Base-by-base conservation (phyloP, 306 rosid species). In the Trifolium repens region DNA sequence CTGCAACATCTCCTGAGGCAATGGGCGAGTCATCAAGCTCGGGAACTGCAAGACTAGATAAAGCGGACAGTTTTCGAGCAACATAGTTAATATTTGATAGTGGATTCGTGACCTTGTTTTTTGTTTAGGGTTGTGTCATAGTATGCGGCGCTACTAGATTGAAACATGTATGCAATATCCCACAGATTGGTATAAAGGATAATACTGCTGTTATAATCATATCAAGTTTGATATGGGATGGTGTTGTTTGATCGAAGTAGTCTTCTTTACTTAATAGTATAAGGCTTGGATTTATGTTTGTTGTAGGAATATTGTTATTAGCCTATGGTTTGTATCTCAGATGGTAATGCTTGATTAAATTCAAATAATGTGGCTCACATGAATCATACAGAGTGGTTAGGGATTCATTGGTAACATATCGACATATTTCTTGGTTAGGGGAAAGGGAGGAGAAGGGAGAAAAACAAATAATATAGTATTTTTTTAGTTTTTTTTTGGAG, bases 11-110 rank as follows among this genome's bases (percentile, higher is more conserved):
- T 74, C 97, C 97, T 9, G 99, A 92, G 82, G 89, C 88, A 75
- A 90, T 94, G 96, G 97, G 93, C 0, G 97, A 91, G 78, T 94
- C 97, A 19, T 94, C 99, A 10, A 90, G 97, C 86, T 87, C 97
- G 1, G 96, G 99, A 71, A 92, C 96, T 27, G 89, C 92, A 66
- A 87, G 93, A 77, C 91, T 86, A 34, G 97, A 89, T 58, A 90
- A 90, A 64, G 72, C 81, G 5, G 98, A 89, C 76, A 94, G 90
- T 81, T 91, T 88, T 46, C 85, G 90, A n/a, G 82, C 77, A 1
- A 61, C 80, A 8, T 90, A 85, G 85, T 59, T 83, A 26, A 74
- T 9, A 37, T 63, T 54, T 42, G 63, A 68, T 68, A 24, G 50
- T 11, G 71, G 16, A 12, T 39, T 39, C 71, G 35, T 47, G 62